phyloP scores from a whole-genome alignment of 176 grass and related monocot species.

The Juncus inflexus region DNA sequence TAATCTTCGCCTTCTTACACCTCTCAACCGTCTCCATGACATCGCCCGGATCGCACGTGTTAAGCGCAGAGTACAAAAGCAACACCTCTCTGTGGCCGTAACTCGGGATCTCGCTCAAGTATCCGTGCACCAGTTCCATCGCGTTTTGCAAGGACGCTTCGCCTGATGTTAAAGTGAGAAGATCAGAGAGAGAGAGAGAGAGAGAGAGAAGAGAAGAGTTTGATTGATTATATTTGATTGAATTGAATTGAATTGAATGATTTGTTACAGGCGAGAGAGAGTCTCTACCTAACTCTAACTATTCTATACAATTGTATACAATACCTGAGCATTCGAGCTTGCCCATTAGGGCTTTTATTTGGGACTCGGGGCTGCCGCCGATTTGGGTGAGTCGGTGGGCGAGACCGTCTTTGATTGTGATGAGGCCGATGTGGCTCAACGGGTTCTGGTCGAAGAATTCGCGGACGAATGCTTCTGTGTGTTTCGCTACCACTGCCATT shows the following conservation, averaged over 20 bases:
- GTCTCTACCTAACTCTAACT: too few relatives aligned
- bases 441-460: conserved; percentile 99
- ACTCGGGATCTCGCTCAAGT: conserved; percentile 75
- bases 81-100: conserved; percentile 94
- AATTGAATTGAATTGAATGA: too few relatives aligned
- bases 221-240: too few relatives aligned
- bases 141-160: conserved; percentile 93
- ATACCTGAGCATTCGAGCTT: conserved; percentile 71
- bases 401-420: conserved; percentile 79
- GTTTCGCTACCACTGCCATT: conserved; percentile 80
- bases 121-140: conserved; percentile 77
- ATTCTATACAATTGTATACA: too few relatives aligned
- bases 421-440: conserved; percentile 78
- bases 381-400: conserved; percentile 72
- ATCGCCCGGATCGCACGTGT: conserved; percentile 90
- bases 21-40: conserved; percentile 73
- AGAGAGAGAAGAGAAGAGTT: too few relatives aligned
- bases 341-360: conserved; percentile 84
- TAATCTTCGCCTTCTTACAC: conserved; percentile 84
- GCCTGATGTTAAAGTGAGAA: conserved; percentile 14
- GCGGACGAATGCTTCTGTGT: conserved; percentile 73
- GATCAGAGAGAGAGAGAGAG: too few relatives aligned
- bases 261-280: too few relatives aligned
- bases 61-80: conserved; percentile 77
- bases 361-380: conserved; percentile 87